Evolutionary conservation across 169 alveolate genomes (phyloP), one percentile per base, ranked within the genome.

Genomic region (Babesia sp.): DNA sequence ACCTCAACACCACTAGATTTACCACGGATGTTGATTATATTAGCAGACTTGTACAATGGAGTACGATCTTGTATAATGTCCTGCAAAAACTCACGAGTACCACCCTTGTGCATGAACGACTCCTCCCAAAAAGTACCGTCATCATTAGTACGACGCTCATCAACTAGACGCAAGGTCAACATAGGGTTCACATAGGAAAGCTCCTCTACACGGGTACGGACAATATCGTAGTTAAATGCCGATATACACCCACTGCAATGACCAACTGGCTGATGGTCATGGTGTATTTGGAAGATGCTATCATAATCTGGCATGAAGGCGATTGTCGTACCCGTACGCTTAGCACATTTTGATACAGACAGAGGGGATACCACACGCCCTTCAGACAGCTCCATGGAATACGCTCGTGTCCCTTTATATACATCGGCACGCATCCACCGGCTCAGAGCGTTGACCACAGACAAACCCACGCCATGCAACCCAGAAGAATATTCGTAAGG

Each of bases 391-490:
- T 77, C 90, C 42, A 89, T 86, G 61, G 68, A 64, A 72, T 91
- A 84, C 22, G 61, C 66, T 41, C 81, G 71, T 16, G 64, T 71
- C 29, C 85, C 71, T 61, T 87, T 79, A 36, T 83, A 79, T 11
- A 91, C 94, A 41, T 78, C 86, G n/a, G 83, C 95, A 33, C 55
- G 53, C 84, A 91, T 58, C 51, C 56, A 72, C 36, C 73, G 51
- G 61, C 93, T 83, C 46, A 91, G 80, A 7, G 95, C 95, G 58
- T 91, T 91, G 31, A 90, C 89, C 29, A 91, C 95, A 28, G 92
- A 81, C 33, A 90, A 57, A 0, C 95, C 95, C 14, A 91, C 95
- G 4, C 95, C 95, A 56, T 91, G 95, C 20, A 91, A 85, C 1
- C 95, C 95, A n/a, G 92, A 86, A 9, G 91, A 68, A 41, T 68